Evolutionary conservation across 805 yeast species (phyloP), one percentile per base, ranked within the genome.

Genomic region (Maudiozyma bulderi): DNA sequence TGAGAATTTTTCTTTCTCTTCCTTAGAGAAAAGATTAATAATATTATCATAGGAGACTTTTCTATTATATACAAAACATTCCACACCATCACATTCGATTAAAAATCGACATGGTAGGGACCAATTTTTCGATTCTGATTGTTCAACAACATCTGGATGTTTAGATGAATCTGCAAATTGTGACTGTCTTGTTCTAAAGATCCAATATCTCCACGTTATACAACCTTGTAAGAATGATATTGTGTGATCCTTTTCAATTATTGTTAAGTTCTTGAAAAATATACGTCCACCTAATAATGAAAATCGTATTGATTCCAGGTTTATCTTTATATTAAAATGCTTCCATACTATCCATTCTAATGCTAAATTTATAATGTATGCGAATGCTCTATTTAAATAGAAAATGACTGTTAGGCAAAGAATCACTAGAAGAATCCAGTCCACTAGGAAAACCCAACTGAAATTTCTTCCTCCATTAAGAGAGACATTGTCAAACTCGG

Each of bases 191-290:
- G 73, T 63, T 5, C 66, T 61, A 4, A 71, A 67, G 46, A 87
- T 69, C 98, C 98, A 93, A 64, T 88, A 91, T 52, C 95, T 67
- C 98, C 98, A 93, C 0, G 95, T 86, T 30, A 91, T 60, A 56
- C 80, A 78, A 1, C 91, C 84, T 52, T 82, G 81, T 30, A 86
- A 74, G 1, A 86, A 73, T 8, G 87, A 77, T 1, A 87, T 60
- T 2, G 95, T 80, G 52, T 80, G 80, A 66, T 90, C 84, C 45
- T 79, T 73, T n/a, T 88, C 84, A 6, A 86, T 77, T 10, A 86
- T 72, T 3, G 85, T 77, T 15, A 90, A 61, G 62, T 89, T 87
- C 55, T 83, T 84, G 59, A 89, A 80, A 60, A 86, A 79, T 8
- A 91, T 49, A 31, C 95, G 74, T 1, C 98, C 98, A 4, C 89